Conservation (phyloP, 2,329 filamentous ascomycete genomes). For the Camillea tinctor region DNA sequence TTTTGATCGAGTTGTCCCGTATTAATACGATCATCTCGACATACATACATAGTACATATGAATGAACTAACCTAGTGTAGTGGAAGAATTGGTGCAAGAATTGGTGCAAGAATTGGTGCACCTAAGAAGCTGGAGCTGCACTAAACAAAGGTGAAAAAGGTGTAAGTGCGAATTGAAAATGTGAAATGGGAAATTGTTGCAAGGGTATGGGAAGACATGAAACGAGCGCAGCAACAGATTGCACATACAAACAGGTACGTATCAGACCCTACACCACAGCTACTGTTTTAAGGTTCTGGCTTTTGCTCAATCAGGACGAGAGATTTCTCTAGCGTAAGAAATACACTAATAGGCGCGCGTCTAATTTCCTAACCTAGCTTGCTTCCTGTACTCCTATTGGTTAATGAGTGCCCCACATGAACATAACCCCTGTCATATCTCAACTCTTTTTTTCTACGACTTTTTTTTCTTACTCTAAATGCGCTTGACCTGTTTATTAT, state of each 20-base stretch:
- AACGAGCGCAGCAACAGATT: background rate
- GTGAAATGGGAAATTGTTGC: background rate
- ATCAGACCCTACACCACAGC: too few relatives aligned
- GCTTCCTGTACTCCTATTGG: constrained; percentile 6
- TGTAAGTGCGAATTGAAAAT: background rate
- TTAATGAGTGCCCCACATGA: constrained; percentile 11
- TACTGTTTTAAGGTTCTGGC: background rate
- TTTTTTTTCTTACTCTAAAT: constrained; percentile 6
- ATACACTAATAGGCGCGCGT: constrained; percentile 22
- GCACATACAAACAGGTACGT: background rate
- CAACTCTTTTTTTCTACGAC: constrained; percentile 10
- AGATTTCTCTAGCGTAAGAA: too few relatives aligned
- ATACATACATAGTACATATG: too few relatives aligned
- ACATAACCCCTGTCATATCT: constrained; percentile 7
- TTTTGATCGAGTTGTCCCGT: background rate
- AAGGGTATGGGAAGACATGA: background rate
- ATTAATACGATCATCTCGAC: too few relatives aligned
- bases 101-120: too few relatives aligned
- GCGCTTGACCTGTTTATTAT: constrained; percentile 8
- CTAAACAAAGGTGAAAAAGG: background rate
- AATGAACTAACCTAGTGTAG: too few relatives aligned
- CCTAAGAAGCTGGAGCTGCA: too few relatives aligned
- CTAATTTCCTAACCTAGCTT: constrained; percentile 12
- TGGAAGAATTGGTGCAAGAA: too few relatives aligned
- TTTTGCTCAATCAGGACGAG: too few relatives aligned